These are phyloP conservation scores for Acmispon strigosus DNA, from an alignment of 306 rosid genomes.

Conservation along the genomic window DNA sequence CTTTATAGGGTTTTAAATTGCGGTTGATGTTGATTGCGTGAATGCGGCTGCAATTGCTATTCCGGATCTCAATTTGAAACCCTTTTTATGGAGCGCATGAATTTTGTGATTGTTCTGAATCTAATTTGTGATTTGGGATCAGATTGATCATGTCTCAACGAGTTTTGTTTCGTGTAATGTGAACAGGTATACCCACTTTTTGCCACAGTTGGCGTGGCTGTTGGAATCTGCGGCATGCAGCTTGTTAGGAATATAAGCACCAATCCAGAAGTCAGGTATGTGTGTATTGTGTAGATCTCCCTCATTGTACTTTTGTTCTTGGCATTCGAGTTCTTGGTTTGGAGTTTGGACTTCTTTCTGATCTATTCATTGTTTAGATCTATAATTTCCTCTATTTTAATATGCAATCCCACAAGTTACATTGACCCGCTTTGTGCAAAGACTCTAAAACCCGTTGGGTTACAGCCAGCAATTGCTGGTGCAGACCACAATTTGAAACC, in stretches of 20 bases:
- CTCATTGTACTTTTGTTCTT: not conserved
- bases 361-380: not conserved
- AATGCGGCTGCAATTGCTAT: too few species aligned
- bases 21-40: too few species aligned
- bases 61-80: too few species aligned
- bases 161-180: not conserved
- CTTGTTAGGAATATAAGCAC: slow-evolving; percentile 65
- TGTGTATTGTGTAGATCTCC: not conserved
- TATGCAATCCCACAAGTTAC: too few species aligned
- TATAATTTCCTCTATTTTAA: not conserved
- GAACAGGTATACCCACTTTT: slow-evolving; percentile 82
- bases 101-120: not conserved
- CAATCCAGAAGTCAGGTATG: slow-evolving; percentile 90
- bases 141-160: not conserved
- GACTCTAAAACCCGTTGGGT: too few species aligned
- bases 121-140: not conserved
- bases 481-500: not conserved
- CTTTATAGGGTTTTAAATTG: too few species aligned
- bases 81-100: too few species aligned
- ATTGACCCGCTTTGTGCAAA: too few species aligned
- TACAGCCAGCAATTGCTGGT: too few species aligned
- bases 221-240: slow-evolving; percentile 80
- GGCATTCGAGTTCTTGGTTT: not conserved
- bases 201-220: slow-evolving; percentile 69
- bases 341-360: not conserved